Conservation (phyloP, 805 yeast genomes). For the Lachancea quebecensis region DNA sequence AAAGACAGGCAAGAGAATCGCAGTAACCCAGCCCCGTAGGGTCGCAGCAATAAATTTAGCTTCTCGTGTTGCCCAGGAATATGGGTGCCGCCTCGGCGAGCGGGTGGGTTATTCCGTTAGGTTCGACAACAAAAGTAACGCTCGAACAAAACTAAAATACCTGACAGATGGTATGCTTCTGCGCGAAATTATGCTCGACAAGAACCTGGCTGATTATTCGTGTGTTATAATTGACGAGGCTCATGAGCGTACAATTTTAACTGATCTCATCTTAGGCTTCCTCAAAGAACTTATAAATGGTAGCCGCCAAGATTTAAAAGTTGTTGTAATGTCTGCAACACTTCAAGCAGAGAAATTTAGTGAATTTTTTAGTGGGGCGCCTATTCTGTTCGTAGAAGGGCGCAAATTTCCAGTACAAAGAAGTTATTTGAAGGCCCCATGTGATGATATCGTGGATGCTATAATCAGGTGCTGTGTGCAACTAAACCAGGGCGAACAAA, state of each 20-base stretch:
- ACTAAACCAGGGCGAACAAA: slow-evolving; percentile 66
- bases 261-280: slow-evolving; percentile 86
- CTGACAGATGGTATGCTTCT: slow-evolving; percentile 96
- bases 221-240: slow-evolving; percentile 91
- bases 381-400: slow-evolving; percentile 85
- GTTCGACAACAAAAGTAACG: slow-evolving; percentile 63
- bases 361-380: slow-evolving; percentile 67
- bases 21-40: slow-evolving; percentile 95
- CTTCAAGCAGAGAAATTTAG: slow-evolving; percentile 81
- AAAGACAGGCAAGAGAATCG: slow-evolving; percentile 49
- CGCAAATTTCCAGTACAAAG: slow-evolving; percentile 79
- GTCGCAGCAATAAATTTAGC: slow-evolving; percentile 97
- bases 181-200: slow-evolving; percentile 80
- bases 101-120: slow-evolving; percentile 91
- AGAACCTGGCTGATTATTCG: slow-evolving; percentile 53
- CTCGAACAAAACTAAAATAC: slow-evolving; percentile 68
- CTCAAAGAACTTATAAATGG: slow-evolving; percentile 54
- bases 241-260: slow-evolving; percentile 89
- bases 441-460: slow-evolving; percentile 80
- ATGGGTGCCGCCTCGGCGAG: slow-evolving; percentile 67
- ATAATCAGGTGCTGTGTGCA: slow-evolving; percentile 69
- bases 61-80: slow-evolving; percentile 83
- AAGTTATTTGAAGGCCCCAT: slow-evolving; percentile 51
- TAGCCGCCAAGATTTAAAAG: slow-evolving; percentile 50
- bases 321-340: slow-evolving; percentile 95